phyloP scores from a whole-genome alignment of 1,139 yeast species.

The Diutina catenulata region DNA sequence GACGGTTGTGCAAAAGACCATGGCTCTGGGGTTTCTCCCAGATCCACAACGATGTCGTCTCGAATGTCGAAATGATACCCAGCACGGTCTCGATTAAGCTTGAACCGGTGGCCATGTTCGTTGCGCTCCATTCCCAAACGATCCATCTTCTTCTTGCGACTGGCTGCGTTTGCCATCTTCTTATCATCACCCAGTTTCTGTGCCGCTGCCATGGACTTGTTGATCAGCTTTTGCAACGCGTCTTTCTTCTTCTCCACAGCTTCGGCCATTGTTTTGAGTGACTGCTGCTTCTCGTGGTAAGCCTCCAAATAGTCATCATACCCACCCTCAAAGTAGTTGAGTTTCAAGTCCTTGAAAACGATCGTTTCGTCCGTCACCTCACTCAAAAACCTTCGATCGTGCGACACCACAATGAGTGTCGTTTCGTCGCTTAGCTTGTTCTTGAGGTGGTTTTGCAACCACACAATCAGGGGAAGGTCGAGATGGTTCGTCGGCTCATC shows the following conservation, averaged over 20 bases:
- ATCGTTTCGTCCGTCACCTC: slow-evolving; percentile 4
- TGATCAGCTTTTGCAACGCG: neutral
- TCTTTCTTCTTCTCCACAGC: slow-evolving; percentile 4
- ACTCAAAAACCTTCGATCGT: slow-evolving; percentile 2
- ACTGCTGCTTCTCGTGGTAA: slow-evolving; percentile 3
- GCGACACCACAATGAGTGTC: slow-evolving; percentile 4
- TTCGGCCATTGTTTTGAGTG: neutral
- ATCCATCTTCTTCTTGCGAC: slow-evolving; percentile 4
- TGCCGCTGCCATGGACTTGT: slow-evolving; percentile 1
- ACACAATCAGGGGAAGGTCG: slow-evolving; percentile 4
- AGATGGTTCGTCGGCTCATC: slow-evolving; percentile 1
- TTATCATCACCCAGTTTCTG: slow-evolving; percentile 3
- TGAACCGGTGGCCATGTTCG: slow-evolving; percentile 5
- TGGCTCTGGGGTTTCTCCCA: neutral
- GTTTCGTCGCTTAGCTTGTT: neutral
- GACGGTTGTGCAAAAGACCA: slow-evolving; percentile 2
- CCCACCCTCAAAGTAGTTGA: neutral
- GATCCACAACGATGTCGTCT: slow-evolving; percentile 4
- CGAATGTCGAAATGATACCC: slow-evolving; percentile 3
- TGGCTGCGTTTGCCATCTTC: neutral
- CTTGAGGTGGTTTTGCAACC: slow-evolving; percentile 2
- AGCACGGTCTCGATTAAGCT: slow-evolving; percentile 4
- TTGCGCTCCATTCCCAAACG: slow-evolving; percentile 5
- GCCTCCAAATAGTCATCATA: slow-evolving; percentile 2
- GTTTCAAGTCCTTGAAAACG: neutral